Evolutionary conservation across 257 asterid species (phyloP).

Genomic region (Mentha longifolia): DNA sequence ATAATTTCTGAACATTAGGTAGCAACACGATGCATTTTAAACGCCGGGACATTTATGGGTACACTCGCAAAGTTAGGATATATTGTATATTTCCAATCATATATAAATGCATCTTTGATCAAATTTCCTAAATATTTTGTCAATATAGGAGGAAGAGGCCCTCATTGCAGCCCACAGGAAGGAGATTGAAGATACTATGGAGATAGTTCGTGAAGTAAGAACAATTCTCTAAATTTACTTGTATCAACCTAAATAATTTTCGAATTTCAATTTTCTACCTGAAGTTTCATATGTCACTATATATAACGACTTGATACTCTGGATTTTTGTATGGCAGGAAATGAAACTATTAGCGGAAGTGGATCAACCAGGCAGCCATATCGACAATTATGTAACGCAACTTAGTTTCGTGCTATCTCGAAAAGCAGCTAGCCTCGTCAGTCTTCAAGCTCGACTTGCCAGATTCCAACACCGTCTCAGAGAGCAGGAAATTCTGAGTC

Average conservation of each 20-base stretch:
- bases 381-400: constrained; percentile 84
- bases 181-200: constrained; percentile 97
- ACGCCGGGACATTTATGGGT: too few relatives aligned
- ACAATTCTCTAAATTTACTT: constrained; percentile 7
- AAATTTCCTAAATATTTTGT: constrained; percentile 28
- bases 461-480: constrained; percentile 94
- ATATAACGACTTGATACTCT: background rate
- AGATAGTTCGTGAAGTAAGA: constrained; percentile 87
- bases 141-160: constrained; percentile 88
- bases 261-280: background rate
- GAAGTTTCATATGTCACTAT: background rate
- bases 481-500: constrained; percentile 92
- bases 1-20: too few relatives aligned
- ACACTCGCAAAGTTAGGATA: too few relatives aligned
- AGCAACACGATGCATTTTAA: too few relatives aligned
- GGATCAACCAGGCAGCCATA: constrained; percentile 94
- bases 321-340: constrained; percentile 60
- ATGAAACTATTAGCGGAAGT: constrained; percentile 94
- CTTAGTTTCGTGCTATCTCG: constrained; percentile 88
- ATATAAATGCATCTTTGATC: constrained; percentile 11
- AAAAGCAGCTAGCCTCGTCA: constrained; percentile 90
- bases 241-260: background rate
- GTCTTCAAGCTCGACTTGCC: constrained; percentile 98
- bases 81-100: background rate
- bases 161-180: constrained; percentile 90